phyloP scores from a whole-genome alignment of 2,329 filamentous ascomycete genomes.

The Talaromyces pinophilus region DNA sequence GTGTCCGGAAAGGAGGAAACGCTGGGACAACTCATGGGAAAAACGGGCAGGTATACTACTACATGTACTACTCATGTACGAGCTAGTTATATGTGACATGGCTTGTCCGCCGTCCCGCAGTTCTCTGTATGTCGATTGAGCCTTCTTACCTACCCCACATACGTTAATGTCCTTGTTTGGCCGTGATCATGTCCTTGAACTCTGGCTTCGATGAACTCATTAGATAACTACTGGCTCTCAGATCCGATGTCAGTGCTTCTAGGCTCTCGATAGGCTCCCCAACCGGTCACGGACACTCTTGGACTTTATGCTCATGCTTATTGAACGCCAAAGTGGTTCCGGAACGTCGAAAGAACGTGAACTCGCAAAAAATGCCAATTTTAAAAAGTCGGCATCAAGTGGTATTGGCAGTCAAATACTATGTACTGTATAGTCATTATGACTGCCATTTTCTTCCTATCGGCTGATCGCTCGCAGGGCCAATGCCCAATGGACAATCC shows the following conservation, averaged over 20 bases:
- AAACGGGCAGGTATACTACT: not conserved
- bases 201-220: not conserved
- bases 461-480: constrained; percentile 16
- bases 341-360: not conserved
- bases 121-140: not conserved
- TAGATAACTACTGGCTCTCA: constrained; percentile 10
- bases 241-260: constrained; percentile 11
- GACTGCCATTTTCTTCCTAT: constrained; percentile 3
- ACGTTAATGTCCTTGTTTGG: not conserved
- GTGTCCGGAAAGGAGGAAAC: not conserved
- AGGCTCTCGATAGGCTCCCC: not conserved
- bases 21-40: constrained; percentile 2
- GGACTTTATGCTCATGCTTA: not conserved
- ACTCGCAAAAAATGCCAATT: not conserved
- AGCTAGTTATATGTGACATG: constrained; percentile 12
- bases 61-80: not conserved
- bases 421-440: constrained; percentile 9
- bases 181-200: not conserved
- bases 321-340: not conserved
- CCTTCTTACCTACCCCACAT: constrained; percentile 7
- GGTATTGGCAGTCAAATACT: not conserved
- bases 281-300: not conserved
- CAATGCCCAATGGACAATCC: constrained; percentile 20
- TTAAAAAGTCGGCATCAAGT: not conserved
- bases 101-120: not conserved